These are phyloP conservation scores for Colletotrichum sp. DNA, from an alignment of 2,329 filamentous ascomycete species.

Conservation along the genomic window DNA sequence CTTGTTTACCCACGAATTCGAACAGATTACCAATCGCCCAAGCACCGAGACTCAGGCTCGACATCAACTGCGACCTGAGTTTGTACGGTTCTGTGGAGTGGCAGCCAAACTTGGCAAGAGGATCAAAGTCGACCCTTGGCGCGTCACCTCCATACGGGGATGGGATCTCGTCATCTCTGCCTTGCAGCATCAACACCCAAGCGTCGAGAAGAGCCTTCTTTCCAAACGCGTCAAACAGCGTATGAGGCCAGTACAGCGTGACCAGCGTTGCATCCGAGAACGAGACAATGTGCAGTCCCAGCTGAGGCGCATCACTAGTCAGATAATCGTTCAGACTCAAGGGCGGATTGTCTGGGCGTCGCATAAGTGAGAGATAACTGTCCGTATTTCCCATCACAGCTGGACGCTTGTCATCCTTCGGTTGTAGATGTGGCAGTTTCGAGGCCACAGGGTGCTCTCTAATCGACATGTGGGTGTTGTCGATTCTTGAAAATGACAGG, in stretches of 20 bases:
- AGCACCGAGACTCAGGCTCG: not conserved
- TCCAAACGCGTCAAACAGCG: not conserved
- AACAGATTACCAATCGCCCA: not conserved
- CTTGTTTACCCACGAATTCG: not conserved
- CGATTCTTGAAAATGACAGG: not conserved
- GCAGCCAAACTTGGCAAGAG: not conserved
- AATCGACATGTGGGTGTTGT: not conserved
- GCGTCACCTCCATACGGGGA: not conserved
- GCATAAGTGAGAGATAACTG: not conserved
- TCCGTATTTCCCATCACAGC: not conserved
- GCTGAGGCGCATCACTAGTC: not conserved
- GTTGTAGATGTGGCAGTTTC: not conserved
- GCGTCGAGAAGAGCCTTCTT: not conserved
- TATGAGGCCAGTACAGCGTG: not conserved
- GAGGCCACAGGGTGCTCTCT: not conserved
- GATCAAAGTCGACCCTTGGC: not conserved
- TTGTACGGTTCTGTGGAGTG: not conserved
- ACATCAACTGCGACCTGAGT: not conserved
- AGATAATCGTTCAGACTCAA: not conserved
- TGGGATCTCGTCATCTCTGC: not conserved
- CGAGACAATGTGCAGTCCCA: not conserved
- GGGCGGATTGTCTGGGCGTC: not conserved
- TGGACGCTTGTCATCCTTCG: not conserved
- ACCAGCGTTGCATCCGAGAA: not conserved
- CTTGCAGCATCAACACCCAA: not conserved